Evolutionary conservation across 108 stramenopile species (phyloP), one percentile per base, ranked within the genome.

Genomic region (Nitzschia sp.): DNA sequence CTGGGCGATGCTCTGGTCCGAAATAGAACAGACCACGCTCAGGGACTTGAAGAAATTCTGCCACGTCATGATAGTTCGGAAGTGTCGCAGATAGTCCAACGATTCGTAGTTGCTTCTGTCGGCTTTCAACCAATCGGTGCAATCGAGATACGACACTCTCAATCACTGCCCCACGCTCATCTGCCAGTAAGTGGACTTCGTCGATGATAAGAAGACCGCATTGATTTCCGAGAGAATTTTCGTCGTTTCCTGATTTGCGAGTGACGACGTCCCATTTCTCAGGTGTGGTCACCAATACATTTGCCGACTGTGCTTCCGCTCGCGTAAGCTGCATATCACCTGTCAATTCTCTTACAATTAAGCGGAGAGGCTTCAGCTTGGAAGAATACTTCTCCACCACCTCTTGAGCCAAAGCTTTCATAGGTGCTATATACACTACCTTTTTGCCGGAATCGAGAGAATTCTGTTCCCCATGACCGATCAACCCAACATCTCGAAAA

Each of bases 371-470:
- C 58, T 93, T 91, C 34, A 99, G 86, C 47, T 96, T 88, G 68
- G 91, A 78, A 6, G 79, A 75, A 63, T 98, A 99, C 75, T 99
- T 99, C 50, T 92, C 95, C 27, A 97, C 97, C 9, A 99, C 98
- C 81, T 99, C 99, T 78, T 98, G 97, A 15, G 99, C 99, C 69
- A 99, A 87, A 2, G 99, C 99, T 72, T 99, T 99, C 98, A 99
- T 98, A 1, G 99, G 99, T 0, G 99, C 99, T 53, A 99, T 96
- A 72, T 99, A 99, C 17, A 98, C 93, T 50, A 96, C 94, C 57
- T 92, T 92, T 50, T 68, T 58, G 9, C 88, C 94, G 5, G 86
- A 78, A 16, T 79, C 82, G 31, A 86, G 22, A 26, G n/a, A 21
- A 19, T n/a, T 38, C 1, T 67, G n/a, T 9, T 44, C 35, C 35